Evolutionary conservation across 805 yeast species (phyloP).

Genomic region (Saturnispora halmiae): DNA sequence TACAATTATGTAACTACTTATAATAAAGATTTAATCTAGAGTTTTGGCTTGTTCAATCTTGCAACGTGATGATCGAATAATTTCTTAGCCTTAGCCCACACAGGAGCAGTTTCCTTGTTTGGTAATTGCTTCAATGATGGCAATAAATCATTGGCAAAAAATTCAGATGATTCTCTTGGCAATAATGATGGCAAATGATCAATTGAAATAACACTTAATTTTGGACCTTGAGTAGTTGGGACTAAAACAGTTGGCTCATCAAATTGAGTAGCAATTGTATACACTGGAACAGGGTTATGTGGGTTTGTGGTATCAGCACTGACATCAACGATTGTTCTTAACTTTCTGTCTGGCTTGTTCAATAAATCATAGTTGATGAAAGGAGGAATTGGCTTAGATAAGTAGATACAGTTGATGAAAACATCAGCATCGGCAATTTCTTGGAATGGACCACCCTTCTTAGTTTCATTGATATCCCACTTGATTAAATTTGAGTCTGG

Average conservation of each 20-base stretch:
- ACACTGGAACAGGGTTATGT: slow-evolving; percentile 95
- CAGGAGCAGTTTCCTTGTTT: slow-evolving; percentile 72
- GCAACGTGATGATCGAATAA: slow-evolving; percentile 79
- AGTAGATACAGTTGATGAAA: slow-evolving; percentile 92
- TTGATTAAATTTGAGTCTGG: slow-evolving; percentile 75
- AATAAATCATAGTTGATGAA: slow-evolving; percentile 65
- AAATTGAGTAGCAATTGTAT: slow-evolving; percentile 82
- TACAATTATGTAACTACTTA: too few relatives aligned
- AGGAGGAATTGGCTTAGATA: slow-evolving; percentile 90
- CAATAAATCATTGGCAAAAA: slow-evolving; percentile 74
- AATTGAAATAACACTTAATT: slow-evolving; percentile 83
- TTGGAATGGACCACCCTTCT: slow-evolving; percentile 92
- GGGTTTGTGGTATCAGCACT: slow-evolving; percentile 99
- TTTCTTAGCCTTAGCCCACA: slow-evolving; percentile 84
- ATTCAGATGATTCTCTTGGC: slow-evolving; percentile 96
- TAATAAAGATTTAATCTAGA: slow-evolving; percentile 17
- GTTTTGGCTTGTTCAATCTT: slow-evolving; percentile 46
- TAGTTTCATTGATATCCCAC: slow-evolving; percentile 98
- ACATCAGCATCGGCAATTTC: slow-evolving; percentile 85
- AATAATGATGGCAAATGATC: slow-evolving; percentile 93
- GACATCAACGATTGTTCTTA: slow-evolving; percentile 92
- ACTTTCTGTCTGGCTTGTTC: slow-evolving; percentile 58
- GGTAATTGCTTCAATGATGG: slow-evolving; percentile 85
- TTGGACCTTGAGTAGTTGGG: slow-evolving; percentile 70
- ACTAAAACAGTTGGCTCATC: slow-evolving; percentile 84